Evolutionary conservation across 192 early-diverging fungal genomes (phyloP).

Genomic region (Allomyces macrogynus): DNA sequence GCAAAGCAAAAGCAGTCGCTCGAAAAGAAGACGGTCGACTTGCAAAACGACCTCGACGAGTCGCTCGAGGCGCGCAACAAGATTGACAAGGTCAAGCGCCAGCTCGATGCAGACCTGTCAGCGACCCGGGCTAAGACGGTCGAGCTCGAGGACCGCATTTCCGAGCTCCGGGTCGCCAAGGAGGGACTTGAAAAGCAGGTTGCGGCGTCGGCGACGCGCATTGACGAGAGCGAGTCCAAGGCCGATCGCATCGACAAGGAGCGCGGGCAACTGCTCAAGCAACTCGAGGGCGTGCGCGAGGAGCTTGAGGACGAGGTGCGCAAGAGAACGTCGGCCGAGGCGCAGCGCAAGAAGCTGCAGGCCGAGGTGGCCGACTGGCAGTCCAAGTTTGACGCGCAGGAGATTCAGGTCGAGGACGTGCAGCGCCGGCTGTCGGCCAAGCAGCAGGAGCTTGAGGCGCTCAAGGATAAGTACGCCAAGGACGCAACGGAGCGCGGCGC

Average conservation of each 20-base stretch:
- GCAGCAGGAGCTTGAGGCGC: slow-evolving; percentile 35
- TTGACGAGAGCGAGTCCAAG: slow-evolving; percentile 35
- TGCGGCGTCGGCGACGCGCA: slow-evolving; percentile 16
- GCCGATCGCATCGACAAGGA: slow-evolving; percentile 28
- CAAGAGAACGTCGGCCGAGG: neutral
- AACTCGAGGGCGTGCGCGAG: slow-evolving; percentile 16
- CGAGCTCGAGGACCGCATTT: slow-evolving; percentile 38
- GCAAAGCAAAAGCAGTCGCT: slow-evolving; percentile 6
- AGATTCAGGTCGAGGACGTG: slow-evolving; percentile 20
- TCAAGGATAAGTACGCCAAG: slow-evolving; percentile 38
- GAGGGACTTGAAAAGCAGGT: slow-evolving; percentile 52
- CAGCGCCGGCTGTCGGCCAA: slow-evolving; percentile 45
- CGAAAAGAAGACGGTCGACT: slow-evolving; percentile 1
- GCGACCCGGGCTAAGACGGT: slow-evolving; percentile 8
- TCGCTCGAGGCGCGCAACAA: slow-evolving; percentile 16
- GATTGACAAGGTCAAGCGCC: slow-evolving; percentile 18
- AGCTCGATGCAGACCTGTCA: slow-evolving; percentile 19
- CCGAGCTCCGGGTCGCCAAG: slow-evolving; percentile 34
- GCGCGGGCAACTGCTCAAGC: slow-evolving; percentile 24
- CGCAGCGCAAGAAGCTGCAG: slow-evolving; percentile 8
- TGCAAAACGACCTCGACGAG: slow-evolving; percentile 16
- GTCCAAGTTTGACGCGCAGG: slow-evolving; percentile 11
- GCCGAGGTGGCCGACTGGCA: slow-evolving; percentile 13
- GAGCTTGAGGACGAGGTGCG: slow-evolving; percentile 18
- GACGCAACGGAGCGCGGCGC: slow-evolving; percentile 28